Percentiles rank a stretch among this genome's conserved stretches.
Conservation (phyloP, 2,329 filamentous ascomycete genomes). For the Aspergillus sp. region DNA sequence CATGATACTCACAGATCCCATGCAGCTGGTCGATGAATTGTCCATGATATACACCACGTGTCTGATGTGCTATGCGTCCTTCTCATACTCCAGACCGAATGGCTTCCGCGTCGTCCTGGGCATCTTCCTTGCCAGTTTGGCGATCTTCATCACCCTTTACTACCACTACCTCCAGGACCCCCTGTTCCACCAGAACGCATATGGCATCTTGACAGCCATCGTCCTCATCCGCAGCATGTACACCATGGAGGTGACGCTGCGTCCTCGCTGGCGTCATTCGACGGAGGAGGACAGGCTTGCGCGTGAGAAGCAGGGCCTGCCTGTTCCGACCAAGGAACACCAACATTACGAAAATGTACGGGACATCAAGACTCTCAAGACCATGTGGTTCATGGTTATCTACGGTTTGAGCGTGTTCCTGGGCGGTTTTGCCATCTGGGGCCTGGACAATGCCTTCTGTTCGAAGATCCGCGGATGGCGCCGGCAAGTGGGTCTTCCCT, state of each 20-base stretch:
- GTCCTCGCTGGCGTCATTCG: slow-evolving; percentile 58
- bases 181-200: slow-evolving; percentile 78
- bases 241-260: slow-evolving; percentile 69
- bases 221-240: slow-evolving; percentile 74
- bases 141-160: slow-evolving; percentile 72
- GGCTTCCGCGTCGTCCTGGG: slow-evolving; percentile 58
- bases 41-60: slow-evolving; percentile 74
- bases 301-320: slow-evolving; percentile 37
- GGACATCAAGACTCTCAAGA: slow-evolving; percentile 59
- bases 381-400: slow-evolving; percentile 76
- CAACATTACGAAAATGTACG: slow-evolving; percentile 55
- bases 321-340: slow-evolving; percentile 45
- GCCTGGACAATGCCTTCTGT: slow-evolving; percentile 76
- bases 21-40: slow-evolving; percentile 70
- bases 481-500: slow-evolving; percentile 70
- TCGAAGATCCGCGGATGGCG: slow-evolving; percentile 65
- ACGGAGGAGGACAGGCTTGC: slow-evolving; percentile 48
- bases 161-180: slow-evolving; percentile 84
- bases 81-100: slow-evolving; percentile 65
- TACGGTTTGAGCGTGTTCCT: slow-evolving; percentile 71
- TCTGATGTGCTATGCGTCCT: slow-evolving; percentile 71
- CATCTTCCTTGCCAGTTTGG: slow-evolving; percentile 56
- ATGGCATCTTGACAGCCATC: slow-evolving; percentile 68
- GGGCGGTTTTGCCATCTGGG: slow-evolving; percentile 75
- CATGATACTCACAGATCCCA: slow-evolving; percentile 55